Percentiles rank a stretch among this genome's conserved stretches.
phyloP scores from a whole-genome alignment of 768 basidiomycete genomes.

The Boletus rubescentipes region DNA sequence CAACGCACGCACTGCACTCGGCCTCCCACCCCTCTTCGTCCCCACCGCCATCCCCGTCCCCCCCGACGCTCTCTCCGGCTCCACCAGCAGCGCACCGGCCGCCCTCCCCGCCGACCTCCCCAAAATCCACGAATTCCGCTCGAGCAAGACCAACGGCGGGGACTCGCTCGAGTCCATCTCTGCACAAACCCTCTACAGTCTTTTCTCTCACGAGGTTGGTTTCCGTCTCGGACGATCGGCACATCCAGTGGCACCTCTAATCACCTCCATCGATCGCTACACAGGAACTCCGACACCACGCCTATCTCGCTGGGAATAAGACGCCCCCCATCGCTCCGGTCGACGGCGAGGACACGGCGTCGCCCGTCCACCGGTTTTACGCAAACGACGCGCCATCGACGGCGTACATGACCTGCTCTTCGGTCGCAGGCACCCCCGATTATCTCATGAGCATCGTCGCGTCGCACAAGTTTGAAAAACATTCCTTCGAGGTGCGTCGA shows the following conservation, averaged over 20 bases:
- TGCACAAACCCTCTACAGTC: constrained; percentile 35
- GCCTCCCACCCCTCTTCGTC: constrained; percentile 52
- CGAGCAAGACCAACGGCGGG: constrained; percentile 16
- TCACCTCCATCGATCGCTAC: constrained; percentile 11
- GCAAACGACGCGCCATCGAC: constrained; percentile 24
- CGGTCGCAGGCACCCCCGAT: constrained; percentile 25
- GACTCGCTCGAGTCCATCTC: constrained; percentile 41
- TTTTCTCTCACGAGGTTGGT: constrained; percentile 46
- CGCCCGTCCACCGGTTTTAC: constrained; percentile 20
- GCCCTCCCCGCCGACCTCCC: constrained; percentile 19
- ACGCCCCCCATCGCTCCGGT: neutral
- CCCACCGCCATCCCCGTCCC: constrained; percentile 34
- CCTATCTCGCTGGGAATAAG: constrained; percentile 34
- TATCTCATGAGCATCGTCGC: constrained; percentile 38
- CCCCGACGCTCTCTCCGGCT: neutral
- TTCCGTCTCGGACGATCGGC: neutral
- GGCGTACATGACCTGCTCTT: constrained; percentile 17
- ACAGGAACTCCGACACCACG: constrained; percentile 45
- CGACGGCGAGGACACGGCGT: neutral
- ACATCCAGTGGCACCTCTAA: constrained; percentile 6
- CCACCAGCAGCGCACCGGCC: constrained; percentile 1
- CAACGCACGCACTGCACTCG: constrained; percentile 42
- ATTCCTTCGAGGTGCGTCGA: constrained; percentile 49
- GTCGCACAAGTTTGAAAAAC: constrained; percentile 38
- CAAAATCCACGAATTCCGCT: constrained; percentile 25